These are phyloP conservation scores for Gastrodia elata DNA, from an alignment of 106 monocot genomes.

Conservation along the genomic window DNA sequence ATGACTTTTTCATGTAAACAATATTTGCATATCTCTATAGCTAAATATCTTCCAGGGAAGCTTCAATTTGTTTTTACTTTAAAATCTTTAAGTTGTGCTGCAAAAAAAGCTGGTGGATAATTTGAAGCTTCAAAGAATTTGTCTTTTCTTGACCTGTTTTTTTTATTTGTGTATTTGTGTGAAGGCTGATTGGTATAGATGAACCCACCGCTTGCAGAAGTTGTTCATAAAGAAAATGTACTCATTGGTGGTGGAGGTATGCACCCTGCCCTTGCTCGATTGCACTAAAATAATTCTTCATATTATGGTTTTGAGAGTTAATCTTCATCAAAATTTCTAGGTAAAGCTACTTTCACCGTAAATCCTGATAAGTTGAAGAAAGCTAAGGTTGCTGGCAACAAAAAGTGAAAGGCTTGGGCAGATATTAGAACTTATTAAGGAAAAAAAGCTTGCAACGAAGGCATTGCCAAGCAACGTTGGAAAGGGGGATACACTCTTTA, in stretches of 20 bases:
- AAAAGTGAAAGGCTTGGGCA: constrained; percentile 5
- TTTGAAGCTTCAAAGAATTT: background rate
- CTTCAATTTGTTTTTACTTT: no score
- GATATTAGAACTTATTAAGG: background rate
- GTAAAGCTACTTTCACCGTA: background rate
- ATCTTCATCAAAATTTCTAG: background rate
- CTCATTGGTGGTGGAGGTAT: constrained; percentile 9
- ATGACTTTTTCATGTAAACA: no score
- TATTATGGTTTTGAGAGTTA: background rate
- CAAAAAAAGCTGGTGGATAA: background rate
- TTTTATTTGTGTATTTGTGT: background rate
- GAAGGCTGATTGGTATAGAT: background rate
- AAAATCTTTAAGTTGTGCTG: background rate
- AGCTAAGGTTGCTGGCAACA: constrained; percentile 1
- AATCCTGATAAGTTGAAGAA: background rate
- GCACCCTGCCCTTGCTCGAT: background rate
- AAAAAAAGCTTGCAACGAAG: background rate
- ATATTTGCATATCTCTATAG: no score
- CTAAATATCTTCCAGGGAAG: no score
- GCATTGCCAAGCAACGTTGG: background rate
- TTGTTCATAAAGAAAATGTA: constrained; percentile 4
- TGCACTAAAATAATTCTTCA: background rate
- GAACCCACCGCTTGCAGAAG: background rate
- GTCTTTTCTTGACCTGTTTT: no score
- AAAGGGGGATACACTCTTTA: background rate